Percentiles rank a stretch among this genome's conserved stretches.
These are phyloP conservation scores for Taxillus chinensis DNA, from an alignment of 164 flowering plant genomes.

Conservation along the genomic window DNA sequence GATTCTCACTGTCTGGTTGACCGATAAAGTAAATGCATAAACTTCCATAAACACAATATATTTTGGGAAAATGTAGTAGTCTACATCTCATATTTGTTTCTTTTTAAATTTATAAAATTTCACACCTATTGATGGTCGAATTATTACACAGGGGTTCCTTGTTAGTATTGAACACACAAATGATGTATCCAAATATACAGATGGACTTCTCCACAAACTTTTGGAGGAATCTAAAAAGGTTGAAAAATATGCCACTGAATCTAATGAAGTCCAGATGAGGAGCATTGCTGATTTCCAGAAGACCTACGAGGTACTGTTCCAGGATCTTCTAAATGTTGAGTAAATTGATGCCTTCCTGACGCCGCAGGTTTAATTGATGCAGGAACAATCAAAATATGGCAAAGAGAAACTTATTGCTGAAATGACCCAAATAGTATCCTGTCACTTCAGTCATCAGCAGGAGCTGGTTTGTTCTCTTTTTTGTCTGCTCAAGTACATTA, in stretches of 20 bases:
- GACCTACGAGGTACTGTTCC: slow-evolving; percentile 46
- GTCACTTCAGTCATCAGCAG: slow-evolving; percentile 57
- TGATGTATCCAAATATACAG: slow-evolving; percentile 42
- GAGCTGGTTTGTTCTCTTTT: slow-evolving; percentile 49
- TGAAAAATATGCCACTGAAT: slow-evolving; percentile 32
- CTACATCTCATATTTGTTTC: no score
- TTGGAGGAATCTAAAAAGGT: slow-evolving; percentile 46
- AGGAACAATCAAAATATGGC: slow-evolving; percentile 78
- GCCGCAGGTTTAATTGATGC: slow-evolving; percentile 7
- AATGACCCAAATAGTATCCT: slow-evolving; percentile 48
- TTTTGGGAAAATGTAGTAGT: no score
- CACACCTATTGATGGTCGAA: no score
- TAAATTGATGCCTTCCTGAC: background rate
- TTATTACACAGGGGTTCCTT: slow-evolving; percentile 44
- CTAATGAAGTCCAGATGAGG: slow-evolving; percentile 41
- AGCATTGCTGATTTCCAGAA: slow-evolving; percentile 64
- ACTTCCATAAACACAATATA: no score
- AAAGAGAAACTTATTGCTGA: slow-evolving; percentile 78
- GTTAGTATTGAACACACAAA: slow-evolving; percentile 36
- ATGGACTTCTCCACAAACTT: slow-evolving; percentile 44
- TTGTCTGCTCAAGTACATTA: background rate
- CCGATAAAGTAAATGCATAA: no score
- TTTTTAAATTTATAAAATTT: no score
- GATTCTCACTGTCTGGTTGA: no score
- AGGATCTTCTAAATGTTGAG: background rate